phyloP scores from a whole-genome alignment of 2,329 filamentous ascomycete genomes.

The Bipolaris zeicola region DNA sequence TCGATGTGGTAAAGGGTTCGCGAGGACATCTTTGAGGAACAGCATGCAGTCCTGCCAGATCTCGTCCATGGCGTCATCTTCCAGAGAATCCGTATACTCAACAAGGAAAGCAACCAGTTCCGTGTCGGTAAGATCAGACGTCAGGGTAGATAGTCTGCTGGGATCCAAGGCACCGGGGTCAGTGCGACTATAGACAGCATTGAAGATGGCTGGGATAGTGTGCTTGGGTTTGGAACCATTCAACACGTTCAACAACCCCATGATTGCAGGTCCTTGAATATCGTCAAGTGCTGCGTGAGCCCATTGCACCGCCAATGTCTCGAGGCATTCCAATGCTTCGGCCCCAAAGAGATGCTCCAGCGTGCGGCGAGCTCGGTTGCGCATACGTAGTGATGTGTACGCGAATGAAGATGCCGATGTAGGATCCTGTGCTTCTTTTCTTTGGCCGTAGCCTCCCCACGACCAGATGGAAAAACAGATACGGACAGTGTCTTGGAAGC shows the following conservation, averaged over 20 bases:
- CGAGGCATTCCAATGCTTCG: slow-evolving; percentile 89
- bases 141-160: slow-evolving; percentile 82
- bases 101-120: slow-evolving; percentile 89
- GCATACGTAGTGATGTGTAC: slow-evolving; percentile 88
- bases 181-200: slow-evolving; percentile 92
- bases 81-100: slow-evolving; percentile 85
- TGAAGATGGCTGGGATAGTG: slow-evolving; percentile 91
- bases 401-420: slow-evolving; percentile 80
- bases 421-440: slow-evolving; percentile 63
- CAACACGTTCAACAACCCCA: slow-evolving; percentile 86
- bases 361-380: slow-evolving; percentile 84
- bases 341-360: slow-evolving; percentile 92
- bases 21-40: slow-evolving; percentile 86
- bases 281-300: slow-evolving; percentile 58
- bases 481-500: slow-evolving; percentile 92
- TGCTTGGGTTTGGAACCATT: slow-evolving; percentile 90
- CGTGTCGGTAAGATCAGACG: slow-evolving; percentile 79
- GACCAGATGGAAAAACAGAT: slow-evolving; percentile 95
- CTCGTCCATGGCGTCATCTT: slow-evolving; percentile 97
- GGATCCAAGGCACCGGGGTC: slow-evolving; percentile 81
- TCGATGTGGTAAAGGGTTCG: slow-evolving; percentile 92
- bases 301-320: slow-evolving; percentile 90
- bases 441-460: slow-evolving; percentile 75
- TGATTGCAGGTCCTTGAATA: slow-evolving; percentile 67
- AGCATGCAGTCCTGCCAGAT: slow-evolving; percentile 95